These are phyloP conservation scores for Wallacemonas sp. DNA, from an alignment of 208 protist species.

Conservation along the genomic window DNA sequence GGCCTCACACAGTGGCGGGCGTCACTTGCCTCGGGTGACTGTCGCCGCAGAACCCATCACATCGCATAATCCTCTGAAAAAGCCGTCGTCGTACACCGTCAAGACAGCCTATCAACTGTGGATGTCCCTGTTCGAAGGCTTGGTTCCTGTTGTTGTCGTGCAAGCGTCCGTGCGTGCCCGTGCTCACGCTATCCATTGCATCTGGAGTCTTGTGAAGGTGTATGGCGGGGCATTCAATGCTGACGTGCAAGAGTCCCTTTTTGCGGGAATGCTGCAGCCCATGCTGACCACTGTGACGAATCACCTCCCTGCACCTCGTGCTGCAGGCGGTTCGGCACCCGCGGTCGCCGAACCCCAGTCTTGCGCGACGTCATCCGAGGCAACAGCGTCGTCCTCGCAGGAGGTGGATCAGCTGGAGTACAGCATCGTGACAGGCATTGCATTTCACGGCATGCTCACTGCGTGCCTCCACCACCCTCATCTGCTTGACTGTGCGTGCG, in stretches of 20 bases:
- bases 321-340: neutral
- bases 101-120: slow-evolving; percentile 82
- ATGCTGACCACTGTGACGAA: slow-evolving; percentile 55
- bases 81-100: slow-evolving; percentile 38
- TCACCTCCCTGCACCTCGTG: slow-evolving; percentile 22
- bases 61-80: slow-evolving; percentile 37
- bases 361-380: neutral
- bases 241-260: slow-evolving; percentile 63
- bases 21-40: slow-evolving; percentile 45
- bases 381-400: neutral
- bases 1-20: slow-evolving; percentile 24
- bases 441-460: slow-evolving; percentile 63
- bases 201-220: slow-evolving; percentile 55
- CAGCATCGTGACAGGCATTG: slow-evolving; percentile 64
- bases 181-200: slow-evolving; percentile 59
- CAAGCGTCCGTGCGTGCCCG: slow-evolving; percentile 72
- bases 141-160: slow-evolving; percentile 73
- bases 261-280: slow-evolving; percentile 63
- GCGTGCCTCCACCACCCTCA: slow-evolving; percentile 43
- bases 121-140: slow-evolving; percentile 79
- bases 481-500: slow-evolving; percentile 51
- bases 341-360: too few species aligned
- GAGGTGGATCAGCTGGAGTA: slow-evolving; percentile 62
- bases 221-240: slow-evolving; percentile 58
- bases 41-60: slow-evolving; percentile 51